Percentiles rank a stretch among this genome's conserved stretches.
phyloP scores from a whole-genome alignment of 2,329 filamentous ascomycete species.

The Sporothrix dimorphospora region DNA sequence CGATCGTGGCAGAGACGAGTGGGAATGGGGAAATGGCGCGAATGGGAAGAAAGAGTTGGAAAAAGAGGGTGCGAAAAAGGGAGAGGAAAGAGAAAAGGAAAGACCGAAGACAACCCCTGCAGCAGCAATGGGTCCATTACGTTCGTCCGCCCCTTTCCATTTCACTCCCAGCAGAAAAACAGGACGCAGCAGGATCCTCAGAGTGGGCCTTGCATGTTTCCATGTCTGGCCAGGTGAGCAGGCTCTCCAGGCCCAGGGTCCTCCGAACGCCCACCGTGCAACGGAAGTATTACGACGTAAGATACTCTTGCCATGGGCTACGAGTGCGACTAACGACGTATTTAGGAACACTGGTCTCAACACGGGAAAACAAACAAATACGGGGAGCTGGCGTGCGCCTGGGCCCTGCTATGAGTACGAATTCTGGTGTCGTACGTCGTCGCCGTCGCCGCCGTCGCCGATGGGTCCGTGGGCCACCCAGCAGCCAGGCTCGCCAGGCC shows the following conservation, averaged over 20 bases:
- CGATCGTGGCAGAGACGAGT: not conserved
- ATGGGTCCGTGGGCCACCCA: not conserved
- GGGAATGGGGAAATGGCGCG: not conserved
- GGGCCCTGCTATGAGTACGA: not conserved
- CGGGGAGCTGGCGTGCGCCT: not conserved
- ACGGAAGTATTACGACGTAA: no score
- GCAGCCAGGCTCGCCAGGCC: no score
- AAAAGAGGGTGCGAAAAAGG: not conserved
- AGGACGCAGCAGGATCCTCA: conserved; percentile 6
- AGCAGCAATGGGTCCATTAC: conserved; percentile 14
- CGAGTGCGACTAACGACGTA: not conserved
- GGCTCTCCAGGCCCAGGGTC: not conserved
- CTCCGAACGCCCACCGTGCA: not conserved
- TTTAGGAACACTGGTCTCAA: not conserved
- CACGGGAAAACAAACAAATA: conserved; percentile 2
- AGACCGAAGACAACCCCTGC: not conserved
- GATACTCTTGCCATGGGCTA: no score
- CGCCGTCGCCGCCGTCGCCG: not conserved
- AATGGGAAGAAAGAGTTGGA: not conserved
- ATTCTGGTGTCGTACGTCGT: not conserved
- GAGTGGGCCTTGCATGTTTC: conserved; percentile 11
- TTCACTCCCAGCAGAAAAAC: conserved; percentile 7
- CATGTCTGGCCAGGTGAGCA: not conserved
- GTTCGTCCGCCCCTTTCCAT: conserved; percentile 17
- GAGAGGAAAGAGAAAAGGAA: not conserved